Conservation (phyloP, 1,284 basidiomycete species). For the Fistulinella cinereoalba region DNA sequence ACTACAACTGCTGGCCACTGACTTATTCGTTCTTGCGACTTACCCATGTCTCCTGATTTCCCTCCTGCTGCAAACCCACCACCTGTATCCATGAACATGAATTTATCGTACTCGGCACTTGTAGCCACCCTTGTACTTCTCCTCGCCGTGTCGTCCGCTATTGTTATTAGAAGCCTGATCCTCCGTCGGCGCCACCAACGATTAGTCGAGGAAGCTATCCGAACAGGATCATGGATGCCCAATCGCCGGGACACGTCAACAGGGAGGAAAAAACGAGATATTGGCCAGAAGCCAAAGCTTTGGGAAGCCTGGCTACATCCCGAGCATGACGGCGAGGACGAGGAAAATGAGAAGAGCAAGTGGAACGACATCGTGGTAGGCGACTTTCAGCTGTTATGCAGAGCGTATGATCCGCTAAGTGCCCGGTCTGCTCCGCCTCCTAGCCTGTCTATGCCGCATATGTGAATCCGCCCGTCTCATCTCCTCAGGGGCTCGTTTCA, state of each 20-base stretch:
- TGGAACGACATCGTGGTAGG: conserved; percentile 39
- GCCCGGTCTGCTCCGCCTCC: neutral
- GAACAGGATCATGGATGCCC: conserved; percentile 57
- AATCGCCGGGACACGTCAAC: conserved; percentile 17
- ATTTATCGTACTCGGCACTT: conserved; percentile 28
- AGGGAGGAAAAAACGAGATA: conserved; percentile 35
- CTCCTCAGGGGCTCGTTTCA: conserved; percentile 2
- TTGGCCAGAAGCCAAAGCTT: conserved; percentile 47
- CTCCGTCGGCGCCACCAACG: conserved; percentile 55
- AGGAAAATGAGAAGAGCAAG: conserved; percentile 22
- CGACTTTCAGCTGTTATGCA: neutral
- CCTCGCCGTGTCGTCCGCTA: conserved; percentile 60
- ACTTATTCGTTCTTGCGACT: neutral
- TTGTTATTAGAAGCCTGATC: conserved; percentile 57
- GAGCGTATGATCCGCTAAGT: neutral
- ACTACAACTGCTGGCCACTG: conserved; percentile 4
- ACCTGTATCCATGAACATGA: too few relatives aligned
- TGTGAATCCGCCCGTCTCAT: conserved; percentile 16
- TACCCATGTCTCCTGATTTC: conserved; percentile 17
- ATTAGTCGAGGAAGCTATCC: conserved; percentile 58
- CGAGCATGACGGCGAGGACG: conserved; percentile 8
- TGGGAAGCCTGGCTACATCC: conserved; percentile 40
- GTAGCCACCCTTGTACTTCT: conserved; percentile 62
- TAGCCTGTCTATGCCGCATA: conserved; percentile 42
- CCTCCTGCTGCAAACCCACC: conserved; percentile 2